Conservation (phyloP, 2,329 filamentous ascomycete genomes). For the Aureobasidium sp. region DNA sequence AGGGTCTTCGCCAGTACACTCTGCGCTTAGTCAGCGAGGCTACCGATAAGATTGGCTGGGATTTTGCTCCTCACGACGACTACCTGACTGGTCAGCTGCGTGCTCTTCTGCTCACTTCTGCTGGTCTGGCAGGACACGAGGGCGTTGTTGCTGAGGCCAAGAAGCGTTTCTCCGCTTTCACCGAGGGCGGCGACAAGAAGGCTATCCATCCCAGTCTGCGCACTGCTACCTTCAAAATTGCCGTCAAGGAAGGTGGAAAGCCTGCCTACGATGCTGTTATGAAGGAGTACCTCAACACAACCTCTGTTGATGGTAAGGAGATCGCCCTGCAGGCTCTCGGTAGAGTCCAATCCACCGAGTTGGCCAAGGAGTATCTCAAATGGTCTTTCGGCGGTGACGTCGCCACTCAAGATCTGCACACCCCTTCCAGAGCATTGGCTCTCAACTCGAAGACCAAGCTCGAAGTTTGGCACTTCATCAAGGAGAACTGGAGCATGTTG, state of each 20-base stretch:
- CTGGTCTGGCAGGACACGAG: conserved; percentile 68
- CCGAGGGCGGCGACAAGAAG: conserved; percentile 55
- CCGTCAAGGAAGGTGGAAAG: conserved; percentile 62
- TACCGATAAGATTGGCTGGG: conserved; percentile 76
- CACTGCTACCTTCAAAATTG: conserved; percentile 69
- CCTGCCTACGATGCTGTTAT: conserved; percentile 68
- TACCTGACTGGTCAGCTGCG: conserved; percentile 77
- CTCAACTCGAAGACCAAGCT: conserved; percentile 65
- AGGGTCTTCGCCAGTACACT: conserved; percentile 68
- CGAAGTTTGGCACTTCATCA: conserved; percentile 77
- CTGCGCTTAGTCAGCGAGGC: conserved; percentile 68
- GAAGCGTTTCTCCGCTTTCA: conserved; percentile 73
- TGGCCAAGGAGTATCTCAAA: conserved; percentile 61
- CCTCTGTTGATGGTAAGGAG: conserved; percentile 85
- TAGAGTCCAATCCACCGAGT: conserved; percentile 57
- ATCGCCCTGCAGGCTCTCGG: conserved; percentile 72
- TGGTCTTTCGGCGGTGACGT: conserved; percentile 80
- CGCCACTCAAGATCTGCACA: conserved; percentile 79
- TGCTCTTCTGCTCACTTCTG: conserved; percentile 67
- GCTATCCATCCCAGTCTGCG: conserved; percentile 78
- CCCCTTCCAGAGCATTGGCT: conserved; percentile 63
- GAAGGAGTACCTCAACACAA: conserved; percentile 74
- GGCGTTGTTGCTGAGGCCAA: conserved; percentile 63
- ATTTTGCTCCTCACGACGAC: conserved; percentile 67
- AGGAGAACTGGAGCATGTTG: conserved; percentile 70